These are phyloP conservation scores for Cyathus striatus DNA, from an alignment of 768 basidiomycete genomes.

Conservation along the genomic window DNA sequence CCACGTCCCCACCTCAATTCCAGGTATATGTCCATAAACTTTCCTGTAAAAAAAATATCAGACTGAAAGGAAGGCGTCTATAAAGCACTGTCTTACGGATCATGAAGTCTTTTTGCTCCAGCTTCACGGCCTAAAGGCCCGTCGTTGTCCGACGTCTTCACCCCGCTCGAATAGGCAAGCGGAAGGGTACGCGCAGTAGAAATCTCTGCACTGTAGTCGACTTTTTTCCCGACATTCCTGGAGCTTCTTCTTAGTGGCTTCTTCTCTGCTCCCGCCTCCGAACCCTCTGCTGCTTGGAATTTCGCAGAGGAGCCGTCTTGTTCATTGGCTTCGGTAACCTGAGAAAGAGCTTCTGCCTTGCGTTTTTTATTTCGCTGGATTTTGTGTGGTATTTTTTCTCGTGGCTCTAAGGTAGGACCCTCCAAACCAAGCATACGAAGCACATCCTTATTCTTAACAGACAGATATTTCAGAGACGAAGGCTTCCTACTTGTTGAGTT, in stretches of 20 bases:
- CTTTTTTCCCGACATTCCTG: constrained; percentile 53
- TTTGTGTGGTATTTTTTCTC: too few species aligned
- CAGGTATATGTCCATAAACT: constrained; percentile 77
- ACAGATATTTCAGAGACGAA: not conserved
- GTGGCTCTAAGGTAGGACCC: constrained; percentile 43
- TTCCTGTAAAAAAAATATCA: constrained; percentile 41
- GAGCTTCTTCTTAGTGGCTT: constrained; percentile 64
- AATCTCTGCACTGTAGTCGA: constrained; percentile 50
- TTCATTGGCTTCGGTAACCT: too few species aligned
- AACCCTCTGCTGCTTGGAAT: too few species aligned
- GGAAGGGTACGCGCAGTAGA: constrained; percentile 26
- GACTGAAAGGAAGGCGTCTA: constrained; percentile 1
- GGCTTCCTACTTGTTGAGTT: too few species aligned
- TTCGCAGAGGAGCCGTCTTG: too few species aligned
- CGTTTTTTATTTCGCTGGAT: constrained; percentile 38
- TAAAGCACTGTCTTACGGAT: constrained; percentile 56
- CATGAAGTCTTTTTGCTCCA: constrained; percentile 28
- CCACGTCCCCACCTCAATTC: constrained; percentile 74
- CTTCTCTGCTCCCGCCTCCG: too few species aligned
- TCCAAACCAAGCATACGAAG: constrained; percentile 40
- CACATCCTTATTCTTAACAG: constrained; percentile 33
- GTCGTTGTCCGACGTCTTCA: constrained; percentile 26
- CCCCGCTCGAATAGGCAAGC: constrained; percentile 30
- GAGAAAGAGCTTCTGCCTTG: too few species aligned
- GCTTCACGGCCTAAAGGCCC: constrained; percentile 31